These are phyloP conservation scores for Drechslerella stenobrocha DNA, from an alignment of 2,329 filamentous ascomycete genomes.

Conservation along the genomic window DNA sequence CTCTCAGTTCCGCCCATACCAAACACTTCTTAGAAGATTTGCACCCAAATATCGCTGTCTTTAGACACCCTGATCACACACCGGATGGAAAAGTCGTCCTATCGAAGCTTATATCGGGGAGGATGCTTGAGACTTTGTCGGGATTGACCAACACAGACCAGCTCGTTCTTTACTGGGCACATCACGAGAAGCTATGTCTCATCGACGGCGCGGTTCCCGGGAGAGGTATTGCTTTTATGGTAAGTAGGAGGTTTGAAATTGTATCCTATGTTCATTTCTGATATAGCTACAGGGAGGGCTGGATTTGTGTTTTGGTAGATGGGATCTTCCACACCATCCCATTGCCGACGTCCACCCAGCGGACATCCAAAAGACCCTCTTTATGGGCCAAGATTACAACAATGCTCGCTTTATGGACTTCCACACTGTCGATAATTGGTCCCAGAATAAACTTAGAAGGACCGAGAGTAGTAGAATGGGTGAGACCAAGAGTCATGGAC, in stretches of 20 bases:
- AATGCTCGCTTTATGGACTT: conserved; percentile 85
- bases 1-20: conserved; percentile 63
- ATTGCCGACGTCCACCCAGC: conserved; percentile 82
- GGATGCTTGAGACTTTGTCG: conserved; percentile 25
- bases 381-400: conserved; percentile 91
- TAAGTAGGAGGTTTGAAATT: conserved; percentile 57
- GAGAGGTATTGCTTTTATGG: conserved; percentile 72
- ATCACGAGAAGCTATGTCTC: conserved; percentile 87
- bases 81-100: conserved; percentile 35
- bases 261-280: neutral
- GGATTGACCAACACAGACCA: conserved; percentile 71
- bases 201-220: conserved; percentile 66
- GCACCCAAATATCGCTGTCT: conserved; percentile 83
- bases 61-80: conserved; percentile 82
- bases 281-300: conserved; percentile 61
- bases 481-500: neutral
- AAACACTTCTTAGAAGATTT: conserved; percentile 75
- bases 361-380: conserved; percentile 74
- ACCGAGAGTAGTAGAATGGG: conserved; percentile 79
- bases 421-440: conserved; percentile 73
- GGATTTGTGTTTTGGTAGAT: conserved; percentile 84
- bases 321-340: conserved; percentile 83
- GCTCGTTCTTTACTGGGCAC: conserved; percentile 85
- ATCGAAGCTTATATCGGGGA: conserved; percentile 27
- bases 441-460: conserved; percentile 83